Percentiles rank a stretch among this genome's conserved stretches.
These are phyloP conservation scores for Physcomitrellopsis africana DNA, from an alignment of 225 moss, liverwort and hornwort genomes.

Conservation along the genomic window DNA sequence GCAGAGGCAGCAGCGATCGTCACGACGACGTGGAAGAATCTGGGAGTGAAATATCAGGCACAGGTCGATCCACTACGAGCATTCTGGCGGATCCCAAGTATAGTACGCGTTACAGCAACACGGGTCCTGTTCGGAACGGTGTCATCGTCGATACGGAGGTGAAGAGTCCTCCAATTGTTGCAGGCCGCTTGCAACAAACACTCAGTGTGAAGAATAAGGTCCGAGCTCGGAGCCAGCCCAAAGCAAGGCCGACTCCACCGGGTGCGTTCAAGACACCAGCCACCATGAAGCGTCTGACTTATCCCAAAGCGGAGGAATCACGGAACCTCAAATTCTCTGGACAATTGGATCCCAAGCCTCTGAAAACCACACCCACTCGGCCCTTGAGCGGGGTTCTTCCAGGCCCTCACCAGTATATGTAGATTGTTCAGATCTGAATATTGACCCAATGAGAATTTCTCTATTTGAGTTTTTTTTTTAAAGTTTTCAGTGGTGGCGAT, in stretches of 20 bases:
- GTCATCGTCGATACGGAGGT: constrained; percentile 78
- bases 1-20: constrained; percentile 27
- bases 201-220: constrained; percentile 81
- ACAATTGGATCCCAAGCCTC: constrained; percentile 24
- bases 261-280: constrained; percentile 54
- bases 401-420: constrained; percentile 20
- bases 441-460: neutral
- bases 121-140: constrained; percentile 74
- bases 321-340: constrained; percentile 29
- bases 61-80: constrained; percentile 65
- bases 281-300: constrained; percentile 70
- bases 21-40: constrained; percentile 65
- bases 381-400: constrained; percentile 44
- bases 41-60: constrained; percentile 56
- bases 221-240: constrained; percentile 75
- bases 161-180: constrained; percentile 36
- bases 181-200: constrained; percentile 75
- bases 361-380: constrained; percentile 23
- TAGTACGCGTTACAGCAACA: constrained; percentile 75
- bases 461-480: too few species aligned
- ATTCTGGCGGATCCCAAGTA: constrained; percentile 67
- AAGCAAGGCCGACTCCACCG: constrained; percentile 52
- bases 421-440: neutral
- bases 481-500: neutral
- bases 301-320: constrained; percentile 43